Percentiles rank a stretch among this genome's conserved stretches.
Conservation (phyloP, 1,284 basidiomycete genomes). For the Termitomyces sp. region DNA sequence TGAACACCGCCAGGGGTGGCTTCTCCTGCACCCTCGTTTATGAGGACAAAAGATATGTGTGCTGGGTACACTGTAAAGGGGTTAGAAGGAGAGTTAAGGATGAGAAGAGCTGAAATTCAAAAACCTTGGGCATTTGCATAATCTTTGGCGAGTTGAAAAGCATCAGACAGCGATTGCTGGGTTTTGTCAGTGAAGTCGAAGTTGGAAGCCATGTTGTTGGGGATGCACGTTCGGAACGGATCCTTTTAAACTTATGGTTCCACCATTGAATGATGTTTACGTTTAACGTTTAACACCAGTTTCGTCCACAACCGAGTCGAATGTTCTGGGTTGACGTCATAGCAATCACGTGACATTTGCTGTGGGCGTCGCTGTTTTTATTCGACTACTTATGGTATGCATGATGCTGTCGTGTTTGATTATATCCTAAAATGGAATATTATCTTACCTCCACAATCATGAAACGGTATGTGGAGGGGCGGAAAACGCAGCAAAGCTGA, state of each 20-base stretch:
- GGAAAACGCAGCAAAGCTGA: too few relatives aligned
- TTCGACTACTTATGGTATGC: neutral
- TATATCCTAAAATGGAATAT: too few relatives aligned
- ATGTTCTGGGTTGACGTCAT: slow-evolving; percentile 11
- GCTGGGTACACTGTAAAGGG: slow-evolving; percentile 56
- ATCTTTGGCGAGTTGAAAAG: slow-evolving; percentile 79
- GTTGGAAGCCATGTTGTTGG: slow-evolving; percentile 45
- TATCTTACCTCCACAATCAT: too few relatives aligned
- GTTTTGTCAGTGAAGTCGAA: slow-evolving; percentile 82
- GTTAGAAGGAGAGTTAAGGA: slow-evolving; percentile 1
- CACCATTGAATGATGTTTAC: too few relatives aligned
- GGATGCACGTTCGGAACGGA: neutral
- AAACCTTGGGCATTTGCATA: slow-evolving; percentile 74
- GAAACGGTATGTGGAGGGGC: too few relatives aligned
- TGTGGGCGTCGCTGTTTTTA: neutral
- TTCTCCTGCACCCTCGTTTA: slow-evolving; percentile 53
- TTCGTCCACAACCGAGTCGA: neutral
- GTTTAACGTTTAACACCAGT: neutral
- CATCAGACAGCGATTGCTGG: slow-evolving; percentile 56
- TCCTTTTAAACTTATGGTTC: neutral
- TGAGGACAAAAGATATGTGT: slow-evolving; percentile 72
- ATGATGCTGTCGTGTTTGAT: too few relatives aligned
- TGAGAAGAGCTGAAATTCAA: neutral
- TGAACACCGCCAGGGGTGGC: slow-evolving; percentile 24
- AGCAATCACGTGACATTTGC: neutral